phyloP scores from a whole-genome alignment of 2,329 filamentous ascomycete genomes.

The Paecilomyces formosus region DNA sequence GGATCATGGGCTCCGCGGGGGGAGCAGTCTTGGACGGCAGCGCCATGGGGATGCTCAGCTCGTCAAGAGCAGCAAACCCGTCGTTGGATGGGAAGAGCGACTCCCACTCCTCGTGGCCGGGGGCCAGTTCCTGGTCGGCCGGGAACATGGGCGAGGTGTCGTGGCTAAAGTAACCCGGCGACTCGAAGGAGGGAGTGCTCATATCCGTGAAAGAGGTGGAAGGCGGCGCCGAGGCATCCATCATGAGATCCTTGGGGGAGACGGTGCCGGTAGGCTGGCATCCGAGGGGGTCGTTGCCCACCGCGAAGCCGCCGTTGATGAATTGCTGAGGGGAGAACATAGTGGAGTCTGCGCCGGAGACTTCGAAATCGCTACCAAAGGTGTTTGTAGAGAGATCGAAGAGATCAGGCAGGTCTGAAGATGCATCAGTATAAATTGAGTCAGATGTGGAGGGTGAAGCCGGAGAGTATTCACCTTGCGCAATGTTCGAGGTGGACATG shows the following conservation, averaged over 20 bases:
- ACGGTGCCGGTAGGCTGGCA: slow-evolving; percentile 53
- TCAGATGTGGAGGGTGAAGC: slow-evolving; percentile 22
- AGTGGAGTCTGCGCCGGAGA: slow-evolving; percentile 13
- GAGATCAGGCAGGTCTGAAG: slow-evolving; percentile 18
- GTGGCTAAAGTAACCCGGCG: slow-evolving; percentile 61
- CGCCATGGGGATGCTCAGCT: slow-evolving; percentile 26
- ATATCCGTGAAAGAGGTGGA: slow-evolving; percentile 75
- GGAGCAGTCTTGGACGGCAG: slow-evolving; percentile 8
- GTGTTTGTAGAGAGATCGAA: slow-evolving; percentile 21
- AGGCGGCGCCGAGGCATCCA: slow-evolving; percentile 71
- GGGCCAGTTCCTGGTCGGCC: slow-evolving; percentile 48
- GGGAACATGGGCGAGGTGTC: slow-evolving; percentile 74
- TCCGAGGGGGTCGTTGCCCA: slow-evolving; percentile 37
- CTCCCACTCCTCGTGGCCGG: slow-evolving; percentile 56
- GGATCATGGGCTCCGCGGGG: slow-evolving; percentile 19
- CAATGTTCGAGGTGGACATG: slow-evolving; percentile 33
- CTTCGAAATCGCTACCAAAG: slow-evolving; percentile 17
- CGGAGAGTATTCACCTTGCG: slow-evolving; percentile 37
- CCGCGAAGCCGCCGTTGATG: slow-evolving; percentile 27
- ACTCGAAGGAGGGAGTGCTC: slow-evolving; percentile 75
- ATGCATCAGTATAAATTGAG: slow-evolving; percentile 1
- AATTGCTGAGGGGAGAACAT: slow-evolving; percentile 19
- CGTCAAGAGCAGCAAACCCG: slow-evolving; percentile 18
- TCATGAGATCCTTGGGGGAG: slow-evolving; percentile 73
- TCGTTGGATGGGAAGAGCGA: slow-evolving; percentile 46